These are phyloP conservation scores for Pyrus hybrid DNA, from an alignment of 331 rosid species.

Conservation along the genomic window DNA sequence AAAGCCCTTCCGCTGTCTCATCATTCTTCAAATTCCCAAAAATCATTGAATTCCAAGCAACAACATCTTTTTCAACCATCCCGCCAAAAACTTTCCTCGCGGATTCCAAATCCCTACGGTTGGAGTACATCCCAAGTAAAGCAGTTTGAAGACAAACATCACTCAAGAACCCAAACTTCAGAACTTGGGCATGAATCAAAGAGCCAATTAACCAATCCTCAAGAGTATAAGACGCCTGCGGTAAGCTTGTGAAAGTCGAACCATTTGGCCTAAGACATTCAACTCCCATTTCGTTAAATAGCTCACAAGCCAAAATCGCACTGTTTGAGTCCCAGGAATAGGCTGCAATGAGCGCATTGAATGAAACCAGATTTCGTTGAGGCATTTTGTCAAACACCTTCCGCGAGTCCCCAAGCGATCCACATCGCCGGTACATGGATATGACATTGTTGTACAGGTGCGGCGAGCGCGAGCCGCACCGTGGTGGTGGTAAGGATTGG, in stretches of 20 bases:
- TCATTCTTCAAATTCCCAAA: too few relatives aligned
- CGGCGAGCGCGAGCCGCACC: conserved; percentile 23
- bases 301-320: conserved; percentile 34
- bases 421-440: conserved; percentile 60
- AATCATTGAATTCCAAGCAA: too few relatives aligned
- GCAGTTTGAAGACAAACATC: too few relatives aligned
- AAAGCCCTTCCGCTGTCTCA: conserved; percentile 23
- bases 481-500: conserved; percentile 37
- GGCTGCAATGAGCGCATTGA: conserved; percentile 64
- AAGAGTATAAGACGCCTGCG: too few relatives aligned
- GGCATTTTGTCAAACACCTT: conserved; percentile 79
- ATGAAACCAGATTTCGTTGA: conserved; percentile 56
- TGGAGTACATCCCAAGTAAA: too few relatives aligned
- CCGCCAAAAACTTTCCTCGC: too few relatives aligned
- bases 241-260: background rate
- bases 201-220: too few relatives aligned
- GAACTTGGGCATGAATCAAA: too few relatives aligned
- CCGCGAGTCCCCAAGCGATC: conserved; percentile 36
- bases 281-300: conserved; percentile 34
- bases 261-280: conserved; percentile 45
- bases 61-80: conserved; percentile 13
- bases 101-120: too few relatives aligned
- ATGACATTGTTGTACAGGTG: conserved; percentile 56
- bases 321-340: conserved; percentile 35
- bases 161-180: too few relatives aligned